A percentile compares a stretch with the other conserved stretches of the same genome.
phyloP scores from a whole-genome alignment of 1,284 basidiomycete species.

The Cystobasidium sp. region DNA sequence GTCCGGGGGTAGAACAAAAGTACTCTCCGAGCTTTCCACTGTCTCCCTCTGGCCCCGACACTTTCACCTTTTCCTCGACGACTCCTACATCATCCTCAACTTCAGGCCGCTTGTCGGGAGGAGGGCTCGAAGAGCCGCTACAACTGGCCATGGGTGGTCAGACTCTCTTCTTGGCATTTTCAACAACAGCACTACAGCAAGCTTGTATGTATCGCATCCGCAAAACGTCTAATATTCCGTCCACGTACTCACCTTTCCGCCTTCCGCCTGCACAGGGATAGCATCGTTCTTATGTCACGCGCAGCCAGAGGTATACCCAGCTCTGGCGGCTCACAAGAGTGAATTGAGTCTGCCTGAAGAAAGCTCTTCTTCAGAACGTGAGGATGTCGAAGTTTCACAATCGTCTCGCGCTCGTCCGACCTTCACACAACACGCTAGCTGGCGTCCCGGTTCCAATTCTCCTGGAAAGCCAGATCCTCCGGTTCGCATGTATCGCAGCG shows the following conservation, averaged over 20 bases:
- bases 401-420: constrained; percentile 1
- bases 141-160: constrained; percentile 44
- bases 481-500: constrained; percentile 34
- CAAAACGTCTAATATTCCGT: no score
- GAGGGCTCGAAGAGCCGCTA: not conserved
- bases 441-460: constrained; percentile 2
- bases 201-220: constrained; percentile 45
- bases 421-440: not conserved
- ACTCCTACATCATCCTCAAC: not conserved
- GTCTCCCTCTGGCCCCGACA: constrained; percentile 37
- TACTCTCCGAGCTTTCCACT: constrained; percentile 25
- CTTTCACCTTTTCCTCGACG: constrained; percentile 11
- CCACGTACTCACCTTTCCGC: no score
- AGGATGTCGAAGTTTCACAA: not conserved
- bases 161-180: constrained; percentile 49
- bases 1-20: constrained; percentile 9
- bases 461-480: not conserved
- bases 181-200: constrained; percentile 49
- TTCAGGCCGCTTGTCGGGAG: not conserved
- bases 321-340: not conserved
- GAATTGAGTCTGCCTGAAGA: not conserved
- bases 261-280: constrained; percentile 14
- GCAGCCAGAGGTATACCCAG: constrained; percentile 28
- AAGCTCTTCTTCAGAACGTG: not conserved
- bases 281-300: constrained; percentile 26